Evolutionary conservation across 1,139 yeast species (phyloP).

Genomic region (Spathaspora sp.): DNA sequence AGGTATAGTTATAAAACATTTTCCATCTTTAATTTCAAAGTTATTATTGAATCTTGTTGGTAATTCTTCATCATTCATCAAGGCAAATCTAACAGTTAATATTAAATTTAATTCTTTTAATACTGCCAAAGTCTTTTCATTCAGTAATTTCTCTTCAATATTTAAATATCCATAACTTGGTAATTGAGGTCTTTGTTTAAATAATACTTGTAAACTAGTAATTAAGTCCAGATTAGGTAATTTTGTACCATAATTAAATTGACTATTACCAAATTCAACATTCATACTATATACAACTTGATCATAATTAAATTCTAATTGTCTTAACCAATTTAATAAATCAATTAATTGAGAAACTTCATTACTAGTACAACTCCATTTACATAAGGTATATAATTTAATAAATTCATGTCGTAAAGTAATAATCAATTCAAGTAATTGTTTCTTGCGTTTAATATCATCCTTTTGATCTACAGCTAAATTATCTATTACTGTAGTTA

Average conservation of each 20-base stretch:
- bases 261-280: conserved; percentile 59
- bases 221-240: conserved; percentile 85
- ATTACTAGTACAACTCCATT: conserved; percentile 78
- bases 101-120: conserved; percentile 71
- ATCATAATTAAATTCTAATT: conserved; percentile 72
- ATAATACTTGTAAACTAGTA: conserved; percentile 83
- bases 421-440: conserved; percentile 66
- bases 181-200: conserved; percentile 73
- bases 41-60: conserved; percentile 60
- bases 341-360: conserved; percentile 79
- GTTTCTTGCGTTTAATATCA: conserved; percentile 64
- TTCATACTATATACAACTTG: conserved; percentile 52
- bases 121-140: conserved; percentile 59
- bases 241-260: conserved; percentile 57
- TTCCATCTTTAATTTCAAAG: conserved; percentile 71
- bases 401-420: conserved; percentile 77
- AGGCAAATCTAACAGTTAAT: conserved; percentile 73
- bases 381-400: conserved; percentile 77
- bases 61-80: conserved; percentile 40
- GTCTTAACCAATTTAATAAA: conserved; percentile 78
- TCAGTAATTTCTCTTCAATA: conserved; percentile 43
- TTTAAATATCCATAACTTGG: conserved; percentile 63
- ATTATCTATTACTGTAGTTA: conserved; percentile 61
- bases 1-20: conserved; percentile 64
- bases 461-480: conserved; percentile 44